Conservation (phyloP, 2,329 filamentous ascomycete genomes). For the Stenocarpella maydis region DNA sequence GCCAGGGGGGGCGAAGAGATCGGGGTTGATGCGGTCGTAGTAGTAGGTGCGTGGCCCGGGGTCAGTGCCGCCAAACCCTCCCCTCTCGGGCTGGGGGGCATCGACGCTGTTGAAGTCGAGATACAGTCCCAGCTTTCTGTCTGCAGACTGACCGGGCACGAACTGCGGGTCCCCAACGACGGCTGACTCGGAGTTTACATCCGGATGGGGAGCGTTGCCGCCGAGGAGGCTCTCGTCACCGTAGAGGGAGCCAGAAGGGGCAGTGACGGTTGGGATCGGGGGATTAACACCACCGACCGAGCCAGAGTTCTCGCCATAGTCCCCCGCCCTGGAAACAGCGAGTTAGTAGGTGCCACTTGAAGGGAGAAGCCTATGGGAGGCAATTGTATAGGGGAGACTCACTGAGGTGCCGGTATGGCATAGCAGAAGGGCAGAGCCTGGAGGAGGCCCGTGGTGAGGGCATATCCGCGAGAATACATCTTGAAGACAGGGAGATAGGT, state of each 20-base stretch:
- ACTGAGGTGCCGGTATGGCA: slow-evolving; percentile 31
- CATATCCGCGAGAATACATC: slow-evolving; percentile 17
- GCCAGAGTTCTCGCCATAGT: slow-evolving; percentile 53
- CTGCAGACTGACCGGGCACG: slow-evolving; percentile 59
- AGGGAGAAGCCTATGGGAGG: background rate
- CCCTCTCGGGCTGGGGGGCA: slow-evolving; percentile 64
- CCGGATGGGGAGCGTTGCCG: slow-evolving; percentile 48
- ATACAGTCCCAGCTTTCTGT: slow-evolving; percentile 58
- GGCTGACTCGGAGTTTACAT: slow-evolving; percentile 47
- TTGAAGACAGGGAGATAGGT: background rate
- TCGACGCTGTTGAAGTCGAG: slow-evolving; percentile 61
- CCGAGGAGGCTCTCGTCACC: slow-evolving; percentile 51
- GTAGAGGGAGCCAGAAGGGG: slow-evolving; percentile 50
- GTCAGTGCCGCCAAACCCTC: slow-evolving; percentile 57
- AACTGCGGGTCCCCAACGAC: slow-evolving; percentile 50
- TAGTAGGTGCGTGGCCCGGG: slow-evolving; percentile 55
- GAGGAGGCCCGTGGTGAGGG: slow-evolving; percentile 25
- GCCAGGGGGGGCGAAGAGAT: slow-evolving; percentile 60
- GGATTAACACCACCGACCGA: slow-evolving; percentile 51
- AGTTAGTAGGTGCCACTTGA: background rate
- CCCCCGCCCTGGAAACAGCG: slow-evolving; percentile 43
- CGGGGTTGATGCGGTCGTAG: slow-evolving; percentile 63
- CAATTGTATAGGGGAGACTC: background rate
- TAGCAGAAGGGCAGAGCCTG: slow-evolving; percentile 24
- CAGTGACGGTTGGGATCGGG: slow-evolving; percentile 49